Conservation (phyloP, 73 alveolate species). For the Symbiodinium pilosum region DNA sequence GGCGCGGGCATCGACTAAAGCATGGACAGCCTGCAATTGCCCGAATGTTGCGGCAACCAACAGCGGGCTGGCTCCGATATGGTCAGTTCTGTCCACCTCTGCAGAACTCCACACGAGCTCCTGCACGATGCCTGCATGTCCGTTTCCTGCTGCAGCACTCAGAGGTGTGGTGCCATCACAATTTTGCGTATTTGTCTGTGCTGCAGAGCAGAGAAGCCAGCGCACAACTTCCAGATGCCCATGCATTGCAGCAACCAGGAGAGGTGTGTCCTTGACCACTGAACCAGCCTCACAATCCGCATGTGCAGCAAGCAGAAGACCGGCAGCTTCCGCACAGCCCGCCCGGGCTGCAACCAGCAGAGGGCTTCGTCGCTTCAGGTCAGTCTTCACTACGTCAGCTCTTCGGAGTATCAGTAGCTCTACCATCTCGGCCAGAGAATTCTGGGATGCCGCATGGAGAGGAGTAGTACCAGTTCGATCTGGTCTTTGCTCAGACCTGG, state of each 20-base stretch:
- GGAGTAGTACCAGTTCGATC: background rate
- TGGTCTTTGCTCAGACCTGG: background rate
- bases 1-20: background rate
- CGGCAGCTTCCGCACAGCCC: background rate
- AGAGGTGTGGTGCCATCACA: constrained; percentile 1
- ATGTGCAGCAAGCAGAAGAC: background rate
- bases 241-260: background rate
- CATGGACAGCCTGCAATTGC: background rate
- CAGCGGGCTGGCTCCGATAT: background rate
- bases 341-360: background rate
- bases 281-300: background rate
- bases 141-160: background rate
- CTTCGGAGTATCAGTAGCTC: background rate
- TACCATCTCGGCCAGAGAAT: background rate
- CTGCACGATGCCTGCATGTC: background rate
- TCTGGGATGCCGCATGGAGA: constrained; percentile 1
- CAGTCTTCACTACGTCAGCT: background rate
- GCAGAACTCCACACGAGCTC: background rate
- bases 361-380: background rate
- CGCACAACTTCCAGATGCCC: background rate
- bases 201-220: background rate
- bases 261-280: background rate
- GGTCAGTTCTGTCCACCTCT: background rate
- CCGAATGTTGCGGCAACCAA: background rate
- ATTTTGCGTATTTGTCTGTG: background rate